phyloP scores from a whole-genome alignment of 2,329 filamentous ascomycete species.

The Eutypa lata region DNA sequence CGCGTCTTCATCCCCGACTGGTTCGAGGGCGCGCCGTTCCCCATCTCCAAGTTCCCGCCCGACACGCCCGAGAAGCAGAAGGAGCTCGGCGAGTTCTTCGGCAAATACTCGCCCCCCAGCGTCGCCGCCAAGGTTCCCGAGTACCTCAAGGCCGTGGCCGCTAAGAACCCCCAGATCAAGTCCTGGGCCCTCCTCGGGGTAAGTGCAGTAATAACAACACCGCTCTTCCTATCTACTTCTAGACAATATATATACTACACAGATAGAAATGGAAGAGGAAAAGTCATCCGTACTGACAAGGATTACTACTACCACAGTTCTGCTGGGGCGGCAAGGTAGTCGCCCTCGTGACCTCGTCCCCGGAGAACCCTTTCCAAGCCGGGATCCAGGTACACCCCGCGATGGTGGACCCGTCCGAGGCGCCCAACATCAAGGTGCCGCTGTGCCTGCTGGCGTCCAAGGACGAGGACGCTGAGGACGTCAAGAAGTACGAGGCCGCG shows the following conservation, averaged over 20 bases:
- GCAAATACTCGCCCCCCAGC: constrained; percentile 44
- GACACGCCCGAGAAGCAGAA: constrained; percentile 62
- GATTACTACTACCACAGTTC: too few species aligned
- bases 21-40: constrained; percentile 71
- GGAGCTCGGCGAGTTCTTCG: constrained; percentile 57
- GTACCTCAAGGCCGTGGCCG: constrained; percentile 52
- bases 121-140: constrained; percentile 49
- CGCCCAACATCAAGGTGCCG: constrained; percentile 57
- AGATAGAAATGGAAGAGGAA: too few species aligned
- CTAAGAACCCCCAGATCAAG: constrained; percentile 51
- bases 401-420: constrained; percentile 63
- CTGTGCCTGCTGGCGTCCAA: constrained; percentile 62
- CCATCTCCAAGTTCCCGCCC: constrained; percentile 59
- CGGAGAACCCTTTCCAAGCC: constrained; percentile 53
- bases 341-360: constrained; percentile 46
- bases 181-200: constrained; percentile 61
- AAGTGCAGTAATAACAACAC: constrained; percentile 32
- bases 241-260: too few species aligned
- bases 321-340: constrained; percentile 73
- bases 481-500: constrained; percentile 53
- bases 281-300: too few species aligned
- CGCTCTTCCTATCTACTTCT: too few species aligned
- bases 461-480: constrained; percentile 56
- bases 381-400: constrained; percentile 56
- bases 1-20: constrained; percentile 89